Evolutionary conservation across 257 asterid species (phyloP).

Genomic region (Solanum lignicaule): DNA sequence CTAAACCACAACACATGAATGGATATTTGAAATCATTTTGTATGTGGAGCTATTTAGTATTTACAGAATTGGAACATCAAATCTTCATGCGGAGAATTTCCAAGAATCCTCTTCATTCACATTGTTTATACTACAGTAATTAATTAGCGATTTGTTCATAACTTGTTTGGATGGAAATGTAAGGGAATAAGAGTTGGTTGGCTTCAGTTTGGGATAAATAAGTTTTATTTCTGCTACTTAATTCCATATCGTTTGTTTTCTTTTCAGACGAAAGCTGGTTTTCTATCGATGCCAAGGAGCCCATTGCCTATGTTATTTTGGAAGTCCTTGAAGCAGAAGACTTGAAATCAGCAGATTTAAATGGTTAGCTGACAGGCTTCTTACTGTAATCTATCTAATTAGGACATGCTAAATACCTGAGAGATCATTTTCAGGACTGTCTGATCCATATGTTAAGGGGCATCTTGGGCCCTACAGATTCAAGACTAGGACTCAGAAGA

Average conservation of each 20-base stretch:
- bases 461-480: slow-evolving; percentile 76
- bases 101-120: not conserved
- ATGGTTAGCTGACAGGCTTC: slow-evolving; percentile 35
- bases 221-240: not conserved
- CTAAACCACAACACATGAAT: not conserved
- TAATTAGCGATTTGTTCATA: not conserved
- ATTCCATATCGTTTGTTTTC: not conserved
- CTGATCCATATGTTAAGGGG: slow-evolving; percentile 94
- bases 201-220: not conserved
- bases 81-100: not conserved
- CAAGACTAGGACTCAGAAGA: slow-evolving; percentile 69
- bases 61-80: not conserved
- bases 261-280: slow-evolving; percentile 32
- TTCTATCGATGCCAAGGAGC: slow-evolving; percentile 48
- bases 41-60: not conserved
- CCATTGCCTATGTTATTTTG: slow-evolving; percentile 44
- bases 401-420: not conserved
- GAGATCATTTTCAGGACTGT: slow-evolving; percentile 55
- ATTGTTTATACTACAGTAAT: not conserved
- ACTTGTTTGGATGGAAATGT: not conserved
- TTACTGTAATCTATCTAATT: not conserved
- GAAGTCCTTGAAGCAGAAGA: slow-evolving; percentile 89
- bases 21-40: not conserved
- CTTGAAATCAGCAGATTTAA: slow-evolving; percentile 78
- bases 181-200: not conserved